Evolutionary conservation across 163 green algal genomes (phyloP).

Genomic region (Chlamydomonas reinhardtii): DNA sequence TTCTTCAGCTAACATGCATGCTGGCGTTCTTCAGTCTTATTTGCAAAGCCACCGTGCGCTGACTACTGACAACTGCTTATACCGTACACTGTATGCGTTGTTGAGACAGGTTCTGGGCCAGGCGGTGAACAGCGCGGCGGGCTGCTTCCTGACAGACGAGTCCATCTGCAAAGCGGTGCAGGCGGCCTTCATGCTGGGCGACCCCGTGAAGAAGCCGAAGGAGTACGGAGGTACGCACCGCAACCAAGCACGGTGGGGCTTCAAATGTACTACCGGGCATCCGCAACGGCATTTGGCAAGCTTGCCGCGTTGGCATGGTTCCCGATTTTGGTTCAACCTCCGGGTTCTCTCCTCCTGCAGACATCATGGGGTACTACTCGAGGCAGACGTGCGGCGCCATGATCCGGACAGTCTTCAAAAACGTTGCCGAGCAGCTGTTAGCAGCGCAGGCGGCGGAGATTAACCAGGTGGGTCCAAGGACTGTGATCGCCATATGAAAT

Average conservation of each 20-base stretch:
- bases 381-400: conserved; percentile 53
- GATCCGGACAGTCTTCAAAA: conserved; percentile 50
- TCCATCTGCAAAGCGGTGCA: conserved; percentile 65
- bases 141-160: conserved; percentile 77
- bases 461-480: background rate
- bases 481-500: too few species aligned
- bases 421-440: conserved; percentile 44
- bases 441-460: conserved; percentile 34
- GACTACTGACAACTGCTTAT: too few species aligned
- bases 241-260: too few species aligned
- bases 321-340: too few species aligned
- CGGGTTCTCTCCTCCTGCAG: too few species aligned
- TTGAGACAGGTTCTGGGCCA: conserved; percentile 86
- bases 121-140: conserved; percentile 80
- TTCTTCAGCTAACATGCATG: too few species aligned
- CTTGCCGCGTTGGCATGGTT: too few species aligned
- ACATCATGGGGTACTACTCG: conserved; percentile 66
- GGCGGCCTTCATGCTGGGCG: conserved; percentile 75
- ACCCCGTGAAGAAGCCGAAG: conserved; percentile 67
- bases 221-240: conserved; percentile 48
- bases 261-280: too few species aligned
- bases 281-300: too few species aligned
- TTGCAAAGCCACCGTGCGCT: too few species aligned
- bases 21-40: too few species aligned
- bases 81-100: too few species aligned